Base-by-base conservation (phyloP, 768 basidiomycete genomes). In the Leccinum incarnatum region DNA sequence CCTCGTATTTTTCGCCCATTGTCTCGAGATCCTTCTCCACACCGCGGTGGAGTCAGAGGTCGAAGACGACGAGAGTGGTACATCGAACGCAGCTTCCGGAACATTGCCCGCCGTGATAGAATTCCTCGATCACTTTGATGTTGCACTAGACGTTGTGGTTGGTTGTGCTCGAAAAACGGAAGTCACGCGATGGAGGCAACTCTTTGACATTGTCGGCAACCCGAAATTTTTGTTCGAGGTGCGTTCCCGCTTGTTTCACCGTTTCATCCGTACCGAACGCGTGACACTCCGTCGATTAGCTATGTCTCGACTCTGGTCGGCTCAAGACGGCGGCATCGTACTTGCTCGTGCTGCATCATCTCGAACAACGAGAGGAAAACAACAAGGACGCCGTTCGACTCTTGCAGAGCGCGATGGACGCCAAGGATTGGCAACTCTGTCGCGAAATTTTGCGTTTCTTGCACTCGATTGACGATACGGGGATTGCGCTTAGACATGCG, bases 131-230 rank as follows among this genome's bases (percentile, higher is more conserved):
- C 86, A 98, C 69, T 98, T 98, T 68, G 91, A 95, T 60, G 89
- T 84, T 54, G 83, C 89, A 6, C 75, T 98, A 56, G 94, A 98
- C 58, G 95, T 98, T 7, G 92, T 98, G 12, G 95, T 98, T 10
- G 88, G 91, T 5, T 98, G 96, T 66, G 96, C 97, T 19, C 81
- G 97, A 54, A 99, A 99, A 77, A 98, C 93, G 6, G 97, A 99
- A 74, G 83, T 95, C 69, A 88, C 91, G 4, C 75, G 89, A 53
- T 99, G 97, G 97, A 82, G 83, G 49, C 83, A 88, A 55, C 76
- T 99, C 42, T 99, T 99, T 71, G 85, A 86, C 56, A 81, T 92
- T 34, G 95, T 96, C 3, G 97, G 97, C 7, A 91, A 88, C 68
- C 96, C 97, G 0, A 87, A 95, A 67, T 77, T 82, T 4, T 78